Percentiles rank a stretch among this genome's conserved stretches.
Conservation (phyloP, 768 basidiomycete genomes). For the Hemileccinum impolitum region DNA sequence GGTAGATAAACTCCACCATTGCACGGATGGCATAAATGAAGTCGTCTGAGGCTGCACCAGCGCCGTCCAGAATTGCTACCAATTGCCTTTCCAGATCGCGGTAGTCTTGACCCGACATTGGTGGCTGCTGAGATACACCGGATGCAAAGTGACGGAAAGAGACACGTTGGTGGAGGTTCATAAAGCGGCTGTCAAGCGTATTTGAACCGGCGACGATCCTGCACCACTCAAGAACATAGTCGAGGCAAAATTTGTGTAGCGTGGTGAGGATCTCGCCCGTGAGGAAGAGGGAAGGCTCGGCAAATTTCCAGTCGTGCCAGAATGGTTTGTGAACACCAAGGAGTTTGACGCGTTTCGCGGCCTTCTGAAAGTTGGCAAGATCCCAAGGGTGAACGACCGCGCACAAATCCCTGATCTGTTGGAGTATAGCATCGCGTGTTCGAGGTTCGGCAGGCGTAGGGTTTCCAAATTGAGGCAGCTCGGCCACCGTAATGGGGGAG, state of each 20-base stretch:
- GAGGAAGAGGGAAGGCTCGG: neutral
- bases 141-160: conserved; percentile 37
- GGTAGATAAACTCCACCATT: conserved; percentile 28
- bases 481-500: conserved; percentile 13
- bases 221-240: conserved; percentile 10
- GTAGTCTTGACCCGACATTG: conserved; percentile 42
- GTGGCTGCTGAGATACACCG: conserved; percentile 36
- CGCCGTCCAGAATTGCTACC: conserved; percentile 9
- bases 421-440: neutral
- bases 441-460: neutral
- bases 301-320: conserved; percentile 1
- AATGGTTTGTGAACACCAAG: neutral
- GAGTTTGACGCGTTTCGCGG: neutral
- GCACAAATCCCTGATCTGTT: neutral
- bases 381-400: conserved; percentile 26
- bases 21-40: conserved; percentile 5
- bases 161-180: neutral
- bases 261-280: conserved; percentile 8
- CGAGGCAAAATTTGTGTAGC: conserved; percentile 7
- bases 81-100: conserved; percentile 35
- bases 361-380: conserved; percentile 21
- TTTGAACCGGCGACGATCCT: neutral
- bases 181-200: neutral
- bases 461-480: conserved; percentile 11
- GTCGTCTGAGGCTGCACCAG: neutral